These are phyloP conservation scores for Rhizopus microsporus DNA, from an alignment of 371 early-diverging fungal genomes.

Conservation along the genomic window DNA sequence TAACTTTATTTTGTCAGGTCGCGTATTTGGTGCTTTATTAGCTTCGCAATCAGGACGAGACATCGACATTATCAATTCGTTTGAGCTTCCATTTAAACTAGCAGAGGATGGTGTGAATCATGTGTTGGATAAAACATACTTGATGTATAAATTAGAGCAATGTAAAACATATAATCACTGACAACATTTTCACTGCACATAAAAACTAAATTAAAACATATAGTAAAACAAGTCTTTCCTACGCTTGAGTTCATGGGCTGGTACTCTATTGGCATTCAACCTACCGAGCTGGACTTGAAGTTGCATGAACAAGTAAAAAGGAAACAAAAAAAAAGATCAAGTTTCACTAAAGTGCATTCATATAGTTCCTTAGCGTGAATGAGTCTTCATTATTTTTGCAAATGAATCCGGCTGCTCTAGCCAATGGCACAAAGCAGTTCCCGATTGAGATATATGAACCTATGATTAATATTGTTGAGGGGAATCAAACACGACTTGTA, in stretches of 20 bases:
- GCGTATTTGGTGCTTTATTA: conserved; percentile 77
- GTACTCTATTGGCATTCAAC: conserved; percentile 73
- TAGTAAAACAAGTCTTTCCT: conserved; percentile 86
- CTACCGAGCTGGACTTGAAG: conserved; percentile 63
- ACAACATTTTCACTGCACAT: background rate
- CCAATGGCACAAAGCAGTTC: conserved; percentile 55
- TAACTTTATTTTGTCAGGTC: conserved; percentile 21
- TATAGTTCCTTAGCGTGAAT: conserved; percentile 69
- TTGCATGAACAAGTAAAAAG: conserved; percentile 72
- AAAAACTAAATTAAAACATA: background rate
- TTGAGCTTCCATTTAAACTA: conserved; percentile 64
- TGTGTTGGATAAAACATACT: conserved; percentile 61
- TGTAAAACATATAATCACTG: conserved; percentile 47
- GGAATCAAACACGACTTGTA: conserved; percentile 50
- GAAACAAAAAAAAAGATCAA: background rate
- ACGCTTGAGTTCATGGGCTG: conserved; percentile 84
- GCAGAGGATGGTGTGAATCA: conserved; percentile 41
- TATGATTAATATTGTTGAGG: conserved; percentile 67
- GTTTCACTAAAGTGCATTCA: no score
- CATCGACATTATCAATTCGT: conserved; percentile 83
- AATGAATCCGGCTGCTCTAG: conserved; percentile 64
- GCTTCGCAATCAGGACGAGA: conserved; percentile 85
- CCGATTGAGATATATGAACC: conserved; percentile 85
- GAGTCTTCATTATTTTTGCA: conserved; percentile 80
- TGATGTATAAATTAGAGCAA: conserved; percentile 76